phyloP scores from a whole-genome alignment of 306 rosid genomes.

The Trichosanthes truncata region DNA sequence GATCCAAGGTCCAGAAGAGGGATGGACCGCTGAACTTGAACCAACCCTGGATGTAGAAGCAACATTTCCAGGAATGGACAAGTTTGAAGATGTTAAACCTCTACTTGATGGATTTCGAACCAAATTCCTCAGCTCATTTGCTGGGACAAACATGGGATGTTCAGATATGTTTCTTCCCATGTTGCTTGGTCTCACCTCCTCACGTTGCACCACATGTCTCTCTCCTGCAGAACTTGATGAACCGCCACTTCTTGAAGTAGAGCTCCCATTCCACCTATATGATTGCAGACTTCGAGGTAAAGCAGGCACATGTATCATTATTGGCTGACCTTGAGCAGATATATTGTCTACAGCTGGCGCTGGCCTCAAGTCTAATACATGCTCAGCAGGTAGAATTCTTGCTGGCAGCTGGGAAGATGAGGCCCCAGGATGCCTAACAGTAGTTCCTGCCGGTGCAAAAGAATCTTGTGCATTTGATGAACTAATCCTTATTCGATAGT shows the following conservation, averaged over 20 bases:
- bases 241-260: slow-evolving; percentile 49
- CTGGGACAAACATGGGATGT: slow-evolving; percentile 55
- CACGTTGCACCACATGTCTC: slow-evolving; percentile 37
- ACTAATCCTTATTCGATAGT: slow-evolving; percentile 56
- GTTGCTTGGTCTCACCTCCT: slow-evolving; percentile 48
- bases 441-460: slow-evolving; percentile 32
- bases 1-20: slow-evolving; percentile 54
- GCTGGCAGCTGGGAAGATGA: slow-evolving; percentile 37
- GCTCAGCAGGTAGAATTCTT: slow-evolving; percentile 40
- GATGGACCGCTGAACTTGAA: slow-evolving; percentile 43
- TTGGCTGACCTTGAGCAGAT: slow-evolving; percentile 53
- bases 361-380: slow-evolving; percentile 51
- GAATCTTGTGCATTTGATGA: slow-evolving; percentile 53
- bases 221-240: slow-evolving; percentile 42
- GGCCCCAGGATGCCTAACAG: slow-evolving; percentile 45
- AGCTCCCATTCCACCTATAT: slow-evolving; percentile 56
- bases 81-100: slow-evolving; percentile 29
- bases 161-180: slow-evolving; percentile 51
- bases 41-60: slow-evolving; percentile 48
- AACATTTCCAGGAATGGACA: slow-evolving; percentile 53
- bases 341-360: slow-evolving; percentile 37
- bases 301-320: slow-evolving; percentile 40
- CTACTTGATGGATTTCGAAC: slow-evolving; percentile 43
- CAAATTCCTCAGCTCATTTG: slow-evolving; percentile 49
- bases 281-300: slow-evolving; percentile 59